Base-by-base conservation (phyloP, 2,329 filamentous ascomycete genomes). In the Colletotrichum liaoningense region DNA sequence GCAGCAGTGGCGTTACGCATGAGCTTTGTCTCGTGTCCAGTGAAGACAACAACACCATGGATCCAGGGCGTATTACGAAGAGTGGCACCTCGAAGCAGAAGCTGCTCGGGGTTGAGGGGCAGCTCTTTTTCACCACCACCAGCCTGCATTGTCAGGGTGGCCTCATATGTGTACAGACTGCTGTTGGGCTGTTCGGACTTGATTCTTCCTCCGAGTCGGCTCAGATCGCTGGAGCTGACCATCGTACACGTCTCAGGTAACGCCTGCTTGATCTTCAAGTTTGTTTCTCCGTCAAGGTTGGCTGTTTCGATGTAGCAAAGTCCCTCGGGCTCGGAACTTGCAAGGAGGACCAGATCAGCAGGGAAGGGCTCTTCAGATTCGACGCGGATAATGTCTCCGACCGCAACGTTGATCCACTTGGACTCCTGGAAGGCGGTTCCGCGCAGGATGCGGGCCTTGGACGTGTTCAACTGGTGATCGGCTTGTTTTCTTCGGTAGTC, bases 301-400 rank as follows among this genome's bases (percentile, higher is more conserved):
- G 97, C 96, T 2, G 97, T 99, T 85, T 99, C 97, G 80, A 99
- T 98, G 82, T 99, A 99, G 84, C 97, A 99, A 69, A 99, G 86
- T 78, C 97, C 97, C 85, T 99, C 97, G 1, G 97, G 97, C 81
- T 99, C 97, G 7, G 97, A 98, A 79, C 95, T 97, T 9, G 97
- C 95, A 69, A 99, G 86, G 30, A 99, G 88, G 5, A 98, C 95
- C 76, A 99, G 84, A 83, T 99, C 97, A 49, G 97, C 95, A 0
- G 97, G 97, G 80, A 99, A 98, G 0, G 97, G 93, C 80, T 98
- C 92, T 81, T 99, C 97, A 0, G 95, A 98, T 80, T 98, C 92
- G 71, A 99, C 95, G 24, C 95, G 91, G 60, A 99, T 87, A 76
- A 98, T 94, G 81, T 99, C 97, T 76, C 97, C 97, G 3, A 99